Percentiles rank a stretch among this genome's conserved stretches.
phyloP scores from a whole-genome alignment of 139 green algal species.

The Pycnococcus provasolii region DNA sequence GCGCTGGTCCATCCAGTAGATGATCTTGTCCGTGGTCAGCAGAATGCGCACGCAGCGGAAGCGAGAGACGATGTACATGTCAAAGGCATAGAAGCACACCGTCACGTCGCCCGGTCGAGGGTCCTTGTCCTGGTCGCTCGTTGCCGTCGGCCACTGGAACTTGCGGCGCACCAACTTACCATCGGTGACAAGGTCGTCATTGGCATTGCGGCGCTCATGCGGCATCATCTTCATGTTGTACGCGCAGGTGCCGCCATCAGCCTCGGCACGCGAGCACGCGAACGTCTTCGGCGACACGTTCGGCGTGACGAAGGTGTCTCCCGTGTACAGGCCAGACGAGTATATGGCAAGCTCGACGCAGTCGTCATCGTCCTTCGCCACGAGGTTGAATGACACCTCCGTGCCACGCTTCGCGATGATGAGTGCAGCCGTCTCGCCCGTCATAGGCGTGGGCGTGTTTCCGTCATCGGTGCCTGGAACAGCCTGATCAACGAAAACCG shows the following conservation, averaged over 20 bases:
- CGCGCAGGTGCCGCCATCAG: no score
- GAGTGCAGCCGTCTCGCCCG: conserved; percentile 7
- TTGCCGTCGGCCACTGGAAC: conserved; percentile 10
- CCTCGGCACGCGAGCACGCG: no score
- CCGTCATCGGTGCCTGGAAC: no score
- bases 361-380: conserved; percentile 20
- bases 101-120: conserved; percentile 5
- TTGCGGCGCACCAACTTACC: conserved; percentile 8
- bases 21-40: conserved; percentile 5
- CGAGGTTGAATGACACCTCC: conserved; percentile 19
- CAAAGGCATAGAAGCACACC: conserved; percentile 26
- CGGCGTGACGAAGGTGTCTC: conserved; percentile 3
- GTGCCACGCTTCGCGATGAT: conserved; percentile 1
- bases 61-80: conserved; percentile 12
- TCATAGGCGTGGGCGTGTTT: no score
- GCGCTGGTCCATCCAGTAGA: conserved; percentile 15
- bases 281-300: not conserved
- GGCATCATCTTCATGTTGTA: no score
- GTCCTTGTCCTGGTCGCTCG: conserved; percentile 1
- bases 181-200: not conserved
- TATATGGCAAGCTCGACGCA: conserved; percentile 26
- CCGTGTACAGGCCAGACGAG: conserved; percentile 8
- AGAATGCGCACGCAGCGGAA: conserved; percentile 22
- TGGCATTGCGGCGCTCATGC: not conserved
- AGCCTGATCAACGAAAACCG: no score